Conservation (phyloP, 805 yeast species). For the Zygosaccharomyces rouxii region DNA sequence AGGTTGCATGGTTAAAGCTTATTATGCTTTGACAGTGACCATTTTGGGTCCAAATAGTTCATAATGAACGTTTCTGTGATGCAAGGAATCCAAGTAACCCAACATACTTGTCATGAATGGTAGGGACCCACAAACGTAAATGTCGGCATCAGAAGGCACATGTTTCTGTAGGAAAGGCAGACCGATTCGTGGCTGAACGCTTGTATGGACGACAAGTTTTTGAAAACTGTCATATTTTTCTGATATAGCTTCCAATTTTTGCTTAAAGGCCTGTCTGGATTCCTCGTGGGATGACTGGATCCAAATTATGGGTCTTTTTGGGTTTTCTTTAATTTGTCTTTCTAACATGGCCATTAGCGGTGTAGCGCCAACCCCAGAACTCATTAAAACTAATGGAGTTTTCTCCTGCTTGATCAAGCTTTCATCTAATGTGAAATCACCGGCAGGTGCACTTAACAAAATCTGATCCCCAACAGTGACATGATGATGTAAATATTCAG, state of each 20-base stretch:
- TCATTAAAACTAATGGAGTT: conserved; percentile 40
- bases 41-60: conserved; percentile 37
- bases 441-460: conserved; percentile 55
- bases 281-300: conserved; percentile 30
- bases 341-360: conserved; percentile 55
- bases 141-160: conserved; percentile 29
- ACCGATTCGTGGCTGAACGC: conserved; percentile 25
- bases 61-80: conserved; percentile 29
- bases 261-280: conserved; percentile 25
- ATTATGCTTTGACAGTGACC: conserved; percentile 26
- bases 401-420: conserved; percentile 30
- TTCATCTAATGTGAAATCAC: conserved; percentile 41
- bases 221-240: conserved; percentile 13
- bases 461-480: conserved; percentile 47
- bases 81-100: conserved; percentile 17
- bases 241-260: conserved; percentile 24
- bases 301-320: conserved; percentile 32
- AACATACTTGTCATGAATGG: conserved; percentile 31
- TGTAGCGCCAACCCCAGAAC: conserved; percentile 68
- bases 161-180: conserved; percentile 21
- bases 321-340: conserved; percentile 25
- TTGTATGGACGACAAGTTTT: conserved; percentile 22
- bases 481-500: conserved; percentile 45
- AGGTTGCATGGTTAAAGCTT: neutral
- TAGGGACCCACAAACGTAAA: conserved; percentile 33